phyloP scores from a whole-genome alignment of 2,329 filamentous ascomycete genomes.

The Pestalotiopsis sp. region DNA sequence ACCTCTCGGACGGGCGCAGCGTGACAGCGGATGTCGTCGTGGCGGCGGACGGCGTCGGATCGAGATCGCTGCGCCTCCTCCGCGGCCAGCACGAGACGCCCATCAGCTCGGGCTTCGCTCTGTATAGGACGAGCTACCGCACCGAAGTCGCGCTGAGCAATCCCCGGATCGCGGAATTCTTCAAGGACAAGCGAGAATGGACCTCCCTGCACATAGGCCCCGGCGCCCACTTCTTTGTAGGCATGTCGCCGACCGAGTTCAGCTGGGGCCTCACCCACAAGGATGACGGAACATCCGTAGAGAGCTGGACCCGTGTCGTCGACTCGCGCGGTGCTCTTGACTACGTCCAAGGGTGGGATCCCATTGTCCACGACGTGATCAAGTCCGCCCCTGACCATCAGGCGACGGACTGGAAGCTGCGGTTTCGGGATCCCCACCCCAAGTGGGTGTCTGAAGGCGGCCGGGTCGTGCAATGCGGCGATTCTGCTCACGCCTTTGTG shows the following conservation, averaged over 20 bases:
- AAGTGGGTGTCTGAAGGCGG: slow-evolving; percentile 28
- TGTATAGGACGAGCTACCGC: slow-evolving; percentile 23
- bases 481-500: slow-evolving; percentile 37
- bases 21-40: slow-evolving; percentile 6
- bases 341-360: slow-evolving; percentile 29
- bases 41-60: slow-evolving; percentile 10
- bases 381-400: slow-evolving; percentile 9
- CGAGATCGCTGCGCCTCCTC: slow-evolving; percentile 1
- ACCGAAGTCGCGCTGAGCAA: not conserved
- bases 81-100: slow-evolving; percentile 4
- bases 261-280: slow-evolving; percentile 29
- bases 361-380: slow-evolving; percentile 34
- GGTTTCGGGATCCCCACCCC: slow-evolving; percentile 24
- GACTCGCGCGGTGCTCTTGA: slow-evolving; percentile 39
- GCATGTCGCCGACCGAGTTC: not conserved
- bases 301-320: slow-evolving; percentile 41
- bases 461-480: slow-evolving; percentile 34
- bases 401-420: slow-evolving; percentile 25
- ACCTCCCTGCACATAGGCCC: not conserved
- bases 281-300: slow-evolving; percentile 42
- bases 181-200: not conserved
- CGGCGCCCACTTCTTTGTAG: not conserved
- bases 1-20: not conserved
- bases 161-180: not conserved
- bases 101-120: slow-evolving; percentile 21